Base-by-base conservation (phyloP, 495 filamentous ascomycete species). In the Neurospora discreta region DNA sequence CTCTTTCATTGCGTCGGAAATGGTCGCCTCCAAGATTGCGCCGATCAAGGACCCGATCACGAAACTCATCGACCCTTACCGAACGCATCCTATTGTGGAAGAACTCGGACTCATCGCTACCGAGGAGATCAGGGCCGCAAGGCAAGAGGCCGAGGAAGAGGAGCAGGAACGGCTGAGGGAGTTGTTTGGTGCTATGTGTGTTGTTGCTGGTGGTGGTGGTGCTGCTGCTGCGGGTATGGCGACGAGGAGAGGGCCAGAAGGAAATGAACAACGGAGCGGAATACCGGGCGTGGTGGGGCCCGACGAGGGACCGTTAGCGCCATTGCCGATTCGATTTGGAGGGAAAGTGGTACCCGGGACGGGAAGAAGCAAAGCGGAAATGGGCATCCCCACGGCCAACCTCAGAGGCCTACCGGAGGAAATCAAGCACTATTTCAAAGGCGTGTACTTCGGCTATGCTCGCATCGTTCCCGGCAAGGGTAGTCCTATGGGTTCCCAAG, bases 361-460 rank as follows among this genome's bases (percentile, higher is more conserved):
- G 0, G 82, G 82, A 1, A 74, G 75, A 42, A 75, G 75, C 39
- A 67, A 43, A 60, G 70, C 70, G 15, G 77, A 84, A 70, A 72
- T 79, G 2, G 74, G 76, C 5, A 73, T 80, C 9, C 80, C 82
- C 1, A 80, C 81, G 1, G 79, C 82, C 5, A 84, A 83, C 68
- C 76, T 90, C 3, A 68, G 71, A 11, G 82, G 77, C 58, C 77
- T 88, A 0, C 74, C 52, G 0, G 83, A 84, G 7, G 81, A 85
- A 39, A 77, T 89, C 23, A 70, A 78, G 4, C 79, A 85, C 67
- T 83, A 84, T 26, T 78, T 91, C 5, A 80, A 81, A 36, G 90
- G 90, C 0, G 82, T 89, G 58, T 91, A 89, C 74, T 89, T 90
- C 72, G 89, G 87, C 39, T 92, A 90, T 88, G 83, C 84, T 5